A percentile compares a stretch with the other conserved stretches of the same genome.
These are phyloP conservation scores for Ustilago tritici DNA, from an alignment of 1,284 basidiomycete species.

Conservation along the genomic window DNA sequence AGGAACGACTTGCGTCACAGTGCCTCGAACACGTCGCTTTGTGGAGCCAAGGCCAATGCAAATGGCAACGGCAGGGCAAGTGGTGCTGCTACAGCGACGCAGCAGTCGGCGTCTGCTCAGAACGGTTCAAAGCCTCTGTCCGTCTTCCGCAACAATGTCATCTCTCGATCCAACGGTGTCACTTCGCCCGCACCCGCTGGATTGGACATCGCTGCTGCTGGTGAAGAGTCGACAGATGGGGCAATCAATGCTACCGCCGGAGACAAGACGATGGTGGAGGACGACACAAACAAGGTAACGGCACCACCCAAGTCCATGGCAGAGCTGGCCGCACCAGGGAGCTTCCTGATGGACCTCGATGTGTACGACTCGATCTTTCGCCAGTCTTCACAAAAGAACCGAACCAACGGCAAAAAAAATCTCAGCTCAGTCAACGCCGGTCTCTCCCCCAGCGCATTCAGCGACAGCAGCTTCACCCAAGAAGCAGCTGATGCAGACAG, in stretches of 20 bases:
- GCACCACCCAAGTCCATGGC: conserved; percentile 9
- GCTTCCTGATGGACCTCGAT: conserved; percentile 54
- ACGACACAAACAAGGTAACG: background rate
- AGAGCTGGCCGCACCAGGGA: conserved; percentile 29
- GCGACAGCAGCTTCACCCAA: conserved; percentile 26
- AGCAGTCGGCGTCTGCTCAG: background rate
- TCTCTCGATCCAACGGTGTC: conserved; percentile 14
- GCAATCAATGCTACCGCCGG: conserved; percentile 4
- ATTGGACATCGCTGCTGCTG: conserved; percentile 29
- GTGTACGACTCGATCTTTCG: conserved; percentile 49
- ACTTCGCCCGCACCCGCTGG: conserved; percentile 16
- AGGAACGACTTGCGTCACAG: conserved; percentile 13
- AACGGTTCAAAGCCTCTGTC: conserved; percentile 8
- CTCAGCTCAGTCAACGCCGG: conserved; percentile 6
- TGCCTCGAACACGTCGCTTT: conserved; percentile 32
- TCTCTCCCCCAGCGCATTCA: conserved; percentile 29
- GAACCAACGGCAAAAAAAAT: conserved; percentile 1
- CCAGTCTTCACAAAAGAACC: conserved; percentile 19
- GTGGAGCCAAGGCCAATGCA: conserved; percentile 7
- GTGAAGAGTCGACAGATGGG: conserved; percentile 8
- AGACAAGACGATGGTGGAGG: conserved; percentile 11
- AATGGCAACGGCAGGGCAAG: conserved; percentile 19
- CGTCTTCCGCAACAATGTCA: conserved; percentile 25
- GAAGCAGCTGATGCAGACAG: conserved; percentile 43
- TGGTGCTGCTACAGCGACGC: conserved; percentile 19